Percentiles rank a stretch among this genome's conserved stretches.
These are phyloP conservation scores for Chlorella sp. DNA, from an alignment of 139 green algal species.

Conservation along the genomic window DNA sequence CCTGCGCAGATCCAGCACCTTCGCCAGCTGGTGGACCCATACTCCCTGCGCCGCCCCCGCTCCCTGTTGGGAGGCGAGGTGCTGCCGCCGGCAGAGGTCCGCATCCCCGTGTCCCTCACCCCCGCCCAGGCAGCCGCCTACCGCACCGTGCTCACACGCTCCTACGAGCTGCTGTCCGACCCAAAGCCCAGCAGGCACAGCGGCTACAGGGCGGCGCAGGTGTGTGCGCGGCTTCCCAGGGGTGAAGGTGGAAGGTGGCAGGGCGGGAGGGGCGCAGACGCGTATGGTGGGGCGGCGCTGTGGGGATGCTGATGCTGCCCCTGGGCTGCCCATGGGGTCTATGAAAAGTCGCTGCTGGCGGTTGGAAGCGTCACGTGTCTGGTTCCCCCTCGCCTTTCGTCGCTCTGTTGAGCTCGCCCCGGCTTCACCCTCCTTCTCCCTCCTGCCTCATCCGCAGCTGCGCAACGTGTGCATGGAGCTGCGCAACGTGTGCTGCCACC, in stretches of 20 bases:
- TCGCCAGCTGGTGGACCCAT: slow-evolving; percentile 39
- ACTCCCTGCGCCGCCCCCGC: slow-evolving; percentile 31
- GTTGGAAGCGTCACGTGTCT: too few species aligned
- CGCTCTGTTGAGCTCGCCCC: too few species aligned
- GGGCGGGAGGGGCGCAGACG: too few species aligned
- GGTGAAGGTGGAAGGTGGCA: too few species aligned
- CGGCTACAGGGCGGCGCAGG: slow-evolving; percentile 51
- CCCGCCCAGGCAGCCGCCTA: slow-evolving; percentile 61
- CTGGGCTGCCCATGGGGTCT: too few species aligned
- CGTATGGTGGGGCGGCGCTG: too few species aligned
- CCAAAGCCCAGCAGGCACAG: slow-evolving; percentile 54
- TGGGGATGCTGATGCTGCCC: too few species aligned
- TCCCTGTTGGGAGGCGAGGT: slow-evolving; percentile 29
- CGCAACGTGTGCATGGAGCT: slow-evolving; percentile 64
- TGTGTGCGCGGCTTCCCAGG: slow-evolving; percentile 29
- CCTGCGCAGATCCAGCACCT: slow-evolving; percentile 35
- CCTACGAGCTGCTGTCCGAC: slow-evolving; percentile 72
- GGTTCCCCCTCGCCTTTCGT: too few species aligned
- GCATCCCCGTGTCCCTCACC: slow-evolving; percentile 60
- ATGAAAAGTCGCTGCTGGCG: too few species aligned
- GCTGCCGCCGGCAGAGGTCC: slow-evolving; percentile 47
- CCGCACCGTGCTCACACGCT: slow-evolving; percentile 59
- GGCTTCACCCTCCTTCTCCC: slow-evolving; percentile 24
- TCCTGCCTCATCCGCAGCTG: slow-evolving; percentile 50
- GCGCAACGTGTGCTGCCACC: slow-evolving; percentile 31